Conservation (phyloP, 1,139 yeast genomes). For the Debaryomyces sp. region DNA sequence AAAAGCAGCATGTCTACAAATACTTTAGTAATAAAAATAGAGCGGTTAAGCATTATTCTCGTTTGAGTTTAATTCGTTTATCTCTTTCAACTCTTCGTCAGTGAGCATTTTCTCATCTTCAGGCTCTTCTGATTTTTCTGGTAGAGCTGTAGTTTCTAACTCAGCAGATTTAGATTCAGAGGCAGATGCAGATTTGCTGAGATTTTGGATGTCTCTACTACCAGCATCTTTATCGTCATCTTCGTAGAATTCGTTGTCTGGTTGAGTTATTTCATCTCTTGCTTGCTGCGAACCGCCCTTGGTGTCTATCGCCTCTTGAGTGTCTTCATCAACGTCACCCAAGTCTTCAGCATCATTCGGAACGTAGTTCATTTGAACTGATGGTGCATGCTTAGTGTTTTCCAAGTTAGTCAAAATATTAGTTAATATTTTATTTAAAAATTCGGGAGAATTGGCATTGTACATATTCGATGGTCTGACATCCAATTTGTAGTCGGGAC, state of each 20-base stretch:
- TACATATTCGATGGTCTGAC: conserved; percentile 97
- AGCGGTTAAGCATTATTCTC: conserved; percentile 8
- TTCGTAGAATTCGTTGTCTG: conserved; percentile 69
- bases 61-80: conserved; percentile 33
- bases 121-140: conserved; percentile 5
- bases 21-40: neutral
- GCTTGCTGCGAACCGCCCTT: conserved; percentile 90
- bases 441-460: conserved; percentile 93
- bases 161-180: conserved; percentile 6
- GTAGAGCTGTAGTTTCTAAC: neutral
- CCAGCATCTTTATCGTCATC: conserved; percentile 58
- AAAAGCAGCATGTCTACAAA: neutral
- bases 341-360: conserved; percentile 85
- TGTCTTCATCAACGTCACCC: conserved; percentile 83
- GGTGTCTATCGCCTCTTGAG: conserved; percentile 74
- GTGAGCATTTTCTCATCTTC: conserved; percentile 24
- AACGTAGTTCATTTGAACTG: conserved; percentile 89
- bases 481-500: conserved; percentile 92
- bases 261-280: conserved; percentile 71
- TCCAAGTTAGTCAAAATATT: conserved; percentile 80
- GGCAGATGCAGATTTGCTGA: neutral
- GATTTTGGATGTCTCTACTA: conserved; percentile 30
- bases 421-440: conserved; percentile 79
- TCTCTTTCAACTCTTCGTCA: conserved; percentile 43
- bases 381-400: conserved; percentile 90